Conservation (phyloP, 805 yeast genomes). For the Blastobotrys chiropterorum region DNA sequence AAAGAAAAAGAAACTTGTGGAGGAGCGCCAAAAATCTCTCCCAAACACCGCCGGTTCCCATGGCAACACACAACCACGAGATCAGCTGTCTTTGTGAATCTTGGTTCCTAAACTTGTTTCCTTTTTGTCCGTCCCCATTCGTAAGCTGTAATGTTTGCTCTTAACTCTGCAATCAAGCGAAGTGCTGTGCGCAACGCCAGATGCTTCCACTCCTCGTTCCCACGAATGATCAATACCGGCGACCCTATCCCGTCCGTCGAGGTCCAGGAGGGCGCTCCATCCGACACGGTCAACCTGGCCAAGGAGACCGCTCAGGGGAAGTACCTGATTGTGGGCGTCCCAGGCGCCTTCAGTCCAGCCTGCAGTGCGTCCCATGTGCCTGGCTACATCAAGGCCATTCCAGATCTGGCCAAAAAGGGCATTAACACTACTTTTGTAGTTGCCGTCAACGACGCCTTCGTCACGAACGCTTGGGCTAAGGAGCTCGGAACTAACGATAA, state of each 20-base stretch:
- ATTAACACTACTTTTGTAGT: slow-evolving; percentile 55
- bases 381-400: slow-evolving; percentile 51
- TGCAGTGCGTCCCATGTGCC: slow-evolving; percentile 71
- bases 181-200: slow-evolving; percentile 5
- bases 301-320: slow-evolving; percentile 42
- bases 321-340: slow-evolving; percentile 53
- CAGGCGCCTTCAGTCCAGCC: slow-evolving; percentile 79
- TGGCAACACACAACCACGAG: neutral
- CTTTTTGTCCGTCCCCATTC: neutral
- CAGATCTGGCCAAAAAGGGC: slow-evolving; percentile 60
- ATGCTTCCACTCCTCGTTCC: slow-evolving; percentile 17
- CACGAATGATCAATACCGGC: slow-evolving; percentile 46
- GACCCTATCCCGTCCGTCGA: slow-evolving; percentile 52
- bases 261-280: slow-evolving; percentile 58
- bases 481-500: slow-evolving; percentile 25
- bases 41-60: neutral
- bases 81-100: neutral
- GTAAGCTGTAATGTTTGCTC: neutral
- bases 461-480: slow-evolving; percentile 73
- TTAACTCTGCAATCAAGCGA: neutral
- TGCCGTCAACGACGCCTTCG: slow-evolving; percentile 84
- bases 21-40: too few relatives aligned
- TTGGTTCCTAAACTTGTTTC: neutral
- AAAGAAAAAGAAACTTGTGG: too few relatives aligned
- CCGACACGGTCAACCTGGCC: slow-evolving; percentile 52